Evolutionary conservation across 768 basidiomycete genomes (phyloP).

Genomic region (Boletus rufocinnamomeus): DNA sequence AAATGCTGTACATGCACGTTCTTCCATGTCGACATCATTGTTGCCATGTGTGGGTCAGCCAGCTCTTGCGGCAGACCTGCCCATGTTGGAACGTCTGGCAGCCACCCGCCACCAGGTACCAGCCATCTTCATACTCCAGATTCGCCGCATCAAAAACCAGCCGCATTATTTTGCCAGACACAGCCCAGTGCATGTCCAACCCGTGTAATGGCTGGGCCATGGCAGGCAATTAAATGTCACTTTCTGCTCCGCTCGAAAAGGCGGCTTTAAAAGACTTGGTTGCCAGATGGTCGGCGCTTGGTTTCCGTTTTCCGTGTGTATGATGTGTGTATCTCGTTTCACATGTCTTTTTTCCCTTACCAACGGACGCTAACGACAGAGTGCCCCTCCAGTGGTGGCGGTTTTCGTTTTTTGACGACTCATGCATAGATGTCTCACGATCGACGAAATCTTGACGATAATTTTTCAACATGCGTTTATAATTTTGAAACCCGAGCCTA

Average conservation of each 20-base stretch:
- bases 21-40: not conserved
- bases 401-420: constrained; percentile 21
- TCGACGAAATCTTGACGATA: constrained; percentile 36
- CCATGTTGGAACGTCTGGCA: not conserved
- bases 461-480: constrained; percentile 34
- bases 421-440: constrained; percentile 37
- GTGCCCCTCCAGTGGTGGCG: constrained; percentile 12
- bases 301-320: constrained; percentile 24
- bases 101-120: constrained; percentile 22
- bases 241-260: constrained; percentile 29
- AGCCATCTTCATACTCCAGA: constrained; percentile 11
- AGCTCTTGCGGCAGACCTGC: not conserved
- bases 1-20: constrained; percentile 12
- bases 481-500: constrained; percentile 31
- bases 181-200: constrained; percentile 10
- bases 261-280: constrained; percentile 1
- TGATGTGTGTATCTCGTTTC: constrained; percentile 22
- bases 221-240: constrained; percentile 5
- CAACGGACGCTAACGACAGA: constrained; percentile 3
- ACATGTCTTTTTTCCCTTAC: not conserved
- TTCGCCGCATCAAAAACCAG: constrained; percentile 14
- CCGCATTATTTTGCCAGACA: constrained; percentile 21
- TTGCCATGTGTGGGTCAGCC: constrained; percentile 6
- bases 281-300: constrained; percentile 9
- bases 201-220: constrained; percentile 1